A percentile compares a stretch with the other conserved stretches of the same genome.
These are phyloP conservation scores for Aspergillus intermedius DNA, from an alignment of 2,329 filamentous ascomycete genomes.

Conservation along the genomic window DNA sequence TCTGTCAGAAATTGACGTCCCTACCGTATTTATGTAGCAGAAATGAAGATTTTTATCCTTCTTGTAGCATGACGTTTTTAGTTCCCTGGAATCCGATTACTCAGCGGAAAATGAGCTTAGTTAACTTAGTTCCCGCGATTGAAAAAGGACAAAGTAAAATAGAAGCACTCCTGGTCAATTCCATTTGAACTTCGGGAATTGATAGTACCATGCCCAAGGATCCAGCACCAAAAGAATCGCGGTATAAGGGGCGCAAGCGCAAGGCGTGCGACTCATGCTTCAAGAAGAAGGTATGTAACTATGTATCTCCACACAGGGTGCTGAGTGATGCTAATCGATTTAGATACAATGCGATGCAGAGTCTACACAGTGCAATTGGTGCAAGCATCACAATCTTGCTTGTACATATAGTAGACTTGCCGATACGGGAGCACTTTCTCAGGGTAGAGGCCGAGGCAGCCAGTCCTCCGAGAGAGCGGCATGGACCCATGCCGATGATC, in stretches of 20 bases:
- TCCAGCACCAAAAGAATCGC: not conserved
- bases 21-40: too few relatives aligned
- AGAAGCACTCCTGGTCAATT: not conserved
- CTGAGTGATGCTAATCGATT: not conserved
- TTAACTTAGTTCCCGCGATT: too few relatives aligned
- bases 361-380: slow-evolving; percentile 13
- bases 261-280: slow-evolving; percentile 4
- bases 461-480: not conserved
- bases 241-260: not conserved
- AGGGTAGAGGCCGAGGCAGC: not conserved
- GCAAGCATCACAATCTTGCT: slow-evolving; percentile 11
- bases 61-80: not conserved
- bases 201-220: not conserved
- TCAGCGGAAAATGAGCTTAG: not conserved
- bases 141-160: too few relatives aligned
- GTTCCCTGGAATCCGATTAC: not conserved
- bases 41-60: not conserved
- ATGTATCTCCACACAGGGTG: not conserved
- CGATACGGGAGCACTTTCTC: not conserved
- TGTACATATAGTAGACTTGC: slow-evolving; percentile 11
- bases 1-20: not conserved
- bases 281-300: slow-evolving; percentile 2
- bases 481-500: not conserved
- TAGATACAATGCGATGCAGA: slow-evolving; percentile 12
- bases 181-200: not conserved